Evolutionary conservation across 495 filamentous ascomycete species (phyloP), one percentile per base, ranked within the genome.

Genomic region (Talaromyces stipitatus): DNA sequence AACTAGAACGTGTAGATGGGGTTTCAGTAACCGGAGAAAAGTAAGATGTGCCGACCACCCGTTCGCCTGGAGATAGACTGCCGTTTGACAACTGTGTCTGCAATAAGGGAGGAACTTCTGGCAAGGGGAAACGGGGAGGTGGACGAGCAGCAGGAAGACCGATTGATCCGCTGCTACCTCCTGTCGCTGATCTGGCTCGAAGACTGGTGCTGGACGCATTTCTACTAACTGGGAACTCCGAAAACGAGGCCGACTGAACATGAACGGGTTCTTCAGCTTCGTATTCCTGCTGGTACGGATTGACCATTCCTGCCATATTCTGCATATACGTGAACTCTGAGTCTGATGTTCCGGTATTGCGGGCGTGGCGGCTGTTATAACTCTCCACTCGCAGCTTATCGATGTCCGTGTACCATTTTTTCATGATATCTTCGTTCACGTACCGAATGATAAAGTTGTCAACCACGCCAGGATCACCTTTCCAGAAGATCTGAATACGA

Each of bases 401-500:
- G 47, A 82, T 79, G 55, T 77, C 75, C 58, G 75, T 69, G 57
- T 88, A 85, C 94, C 94, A 98, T 64, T 89, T 94, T 64, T 87
- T 91, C 86, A 97, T 92, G 14, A 75, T 82, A 54, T 94, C 88
- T 70, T 98, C 95, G 57, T 90, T 95, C 26, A 78, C 76, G 69
- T 96, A 97, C 58, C 87, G 86, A 64, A 98, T 95, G 64, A 92
- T 83, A 68, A 98, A 98, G 65, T 94, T 96, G 68, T 98, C 94
- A 12, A 95, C 90, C 5, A 97, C 91, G 0, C 90, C 89, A 4
- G 92, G 89, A 61, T 98, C 94, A 4, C 92, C 95, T 67, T 94
- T 97, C 94, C 94, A 98, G 76, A 90, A 97, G 48, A 98, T 97
- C 67, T 97, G 94, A 41, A 96, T 88, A 0, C 89, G 91, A 64